Evolutionary conservation across 345 rosid genomes (phyloP).

Genomic region (Erysimum cheiranthoides): DNA sequence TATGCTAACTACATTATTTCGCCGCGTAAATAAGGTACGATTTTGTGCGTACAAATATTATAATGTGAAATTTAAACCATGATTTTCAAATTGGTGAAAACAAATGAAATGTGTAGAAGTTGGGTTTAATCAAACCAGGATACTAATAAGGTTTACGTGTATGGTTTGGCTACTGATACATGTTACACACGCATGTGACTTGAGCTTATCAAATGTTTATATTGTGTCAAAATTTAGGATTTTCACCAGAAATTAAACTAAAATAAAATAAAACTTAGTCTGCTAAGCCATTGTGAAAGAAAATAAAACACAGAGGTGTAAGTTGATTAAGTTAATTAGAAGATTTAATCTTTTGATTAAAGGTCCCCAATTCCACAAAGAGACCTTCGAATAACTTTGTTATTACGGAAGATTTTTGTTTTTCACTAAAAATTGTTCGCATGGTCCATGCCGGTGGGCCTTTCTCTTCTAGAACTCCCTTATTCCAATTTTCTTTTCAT

Average conservation of each 20-base stretch:
- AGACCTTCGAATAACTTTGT: slow-evolving; percentile 41
- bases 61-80: too few species aligned
- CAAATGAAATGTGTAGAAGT: too few species aligned
- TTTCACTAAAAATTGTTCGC: slow-evolving; percentile 10
- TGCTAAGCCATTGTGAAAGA: slow-evolving; percentile 11
- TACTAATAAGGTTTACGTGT: slow-evolving; percentile 22
- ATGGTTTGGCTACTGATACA: background rate
- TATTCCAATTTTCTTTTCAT: background rate
- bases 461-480: slow-evolving; percentile 30
- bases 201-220: background rate
- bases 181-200: slow-evolving; percentile 3
- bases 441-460: slow-evolving; percentile 28
- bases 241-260: background rate
- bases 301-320: background rate
- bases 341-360: slow-evolving; percentile 5
- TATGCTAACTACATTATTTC: background rate
- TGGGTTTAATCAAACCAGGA: too few species aligned
- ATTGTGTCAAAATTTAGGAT: slow-evolving; percentile 1
- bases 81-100: too few species aligned
- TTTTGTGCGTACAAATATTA: too few species aligned
- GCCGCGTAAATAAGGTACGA: background rate
- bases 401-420: slow-evolving; percentile 36
- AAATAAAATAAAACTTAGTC: background rate
- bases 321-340: slow-evolving; percentile 8
- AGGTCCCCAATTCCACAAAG: slow-evolving; percentile 40